Conservation (phyloP, 768 basidiomycete species). For the Suillus decipiens region DNA sequence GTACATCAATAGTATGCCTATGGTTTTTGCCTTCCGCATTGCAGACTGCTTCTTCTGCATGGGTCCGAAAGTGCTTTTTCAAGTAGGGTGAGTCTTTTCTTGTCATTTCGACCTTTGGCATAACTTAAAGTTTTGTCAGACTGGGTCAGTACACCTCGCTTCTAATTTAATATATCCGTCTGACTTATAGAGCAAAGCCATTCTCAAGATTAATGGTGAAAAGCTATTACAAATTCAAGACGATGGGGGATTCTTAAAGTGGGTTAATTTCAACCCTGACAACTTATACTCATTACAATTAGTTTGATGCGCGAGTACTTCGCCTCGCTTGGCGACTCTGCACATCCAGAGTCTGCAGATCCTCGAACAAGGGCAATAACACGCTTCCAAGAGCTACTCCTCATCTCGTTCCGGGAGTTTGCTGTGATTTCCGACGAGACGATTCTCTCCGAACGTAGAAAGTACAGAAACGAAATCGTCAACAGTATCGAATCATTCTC, state of each 20-base stretch:
- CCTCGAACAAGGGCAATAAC: slow-evolving; percentile 92
- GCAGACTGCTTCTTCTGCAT: slow-evolving; percentile 98
- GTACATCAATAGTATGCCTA: slow-evolving; percentile 92
- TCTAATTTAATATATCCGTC: slow-evolving; percentile 8
- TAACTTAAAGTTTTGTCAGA: slow-evolving; percentile 34
- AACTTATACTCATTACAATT: slow-evolving; percentile 1
- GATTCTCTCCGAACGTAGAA: slow-evolving; percentile 81
- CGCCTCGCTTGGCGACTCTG: slow-evolving; percentile 88
- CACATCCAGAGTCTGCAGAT: slow-evolving; percentile 86
- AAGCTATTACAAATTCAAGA: slow-evolving; percentile 91
- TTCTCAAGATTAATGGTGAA: slow-evolving; percentile 97
- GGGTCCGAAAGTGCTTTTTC: slow-evolving; percentile 98
- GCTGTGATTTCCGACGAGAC: slow-evolving; percentile 95
- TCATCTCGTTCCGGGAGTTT: slow-evolving; percentile 98
- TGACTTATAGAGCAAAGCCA: slow-evolving; percentile 54
- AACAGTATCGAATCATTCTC: slow-evolving; percentile 93
- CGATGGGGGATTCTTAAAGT: slow-evolving; percentile 97
- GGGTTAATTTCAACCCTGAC: slow-evolving; percentile 21
- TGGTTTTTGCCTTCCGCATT: slow-evolving; percentile 97
- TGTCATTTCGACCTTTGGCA: slow-evolving; percentile 5
- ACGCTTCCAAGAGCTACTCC: slow-evolving; percentile 93
- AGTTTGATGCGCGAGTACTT: slow-evolving; percentile 97
- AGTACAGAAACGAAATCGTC: slow-evolving; percentile 87
- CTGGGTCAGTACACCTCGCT: slow-evolving; percentile 47
- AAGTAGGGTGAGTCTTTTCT: slow-evolving; percentile 74